Conservation (phyloP, 2,329 filamentous ascomycete genomes). For the Stemphylium beticola region DNA sequence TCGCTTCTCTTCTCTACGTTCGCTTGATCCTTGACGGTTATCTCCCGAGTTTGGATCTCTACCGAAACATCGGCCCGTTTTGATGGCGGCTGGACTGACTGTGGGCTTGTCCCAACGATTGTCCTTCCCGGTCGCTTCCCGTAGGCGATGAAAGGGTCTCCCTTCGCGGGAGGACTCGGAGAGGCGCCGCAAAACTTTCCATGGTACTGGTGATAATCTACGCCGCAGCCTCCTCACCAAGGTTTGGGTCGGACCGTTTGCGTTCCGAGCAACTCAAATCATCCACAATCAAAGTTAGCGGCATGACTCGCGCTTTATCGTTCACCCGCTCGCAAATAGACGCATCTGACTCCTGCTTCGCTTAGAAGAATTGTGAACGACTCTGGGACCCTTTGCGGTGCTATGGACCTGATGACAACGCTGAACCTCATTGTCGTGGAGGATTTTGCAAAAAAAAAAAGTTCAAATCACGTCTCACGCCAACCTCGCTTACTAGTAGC, state of each 20-base stretch:
- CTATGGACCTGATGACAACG: neutral
- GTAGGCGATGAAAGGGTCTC: slow-evolving; percentile 7
- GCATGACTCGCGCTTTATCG: slow-evolving; percentile 3
- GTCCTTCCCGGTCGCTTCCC: slow-evolving; percentile 6
- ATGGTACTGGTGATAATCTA: slow-evolving; percentile 4
- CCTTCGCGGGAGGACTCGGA: slow-evolving; percentile 16
- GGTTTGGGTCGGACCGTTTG: slow-evolving; percentile 7
- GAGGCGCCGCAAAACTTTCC: slow-evolving; percentile 9
- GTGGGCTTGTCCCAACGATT: slow-evolving; percentile 8
- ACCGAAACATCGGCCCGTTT: slow-evolving; percentile 24
- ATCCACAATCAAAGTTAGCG: slow-evolving; percentile 1
- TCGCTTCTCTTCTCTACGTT: slow-evolving; percentile 13
- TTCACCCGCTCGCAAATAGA: neutral
- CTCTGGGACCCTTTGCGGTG: neutral
- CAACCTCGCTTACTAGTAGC: slow-evolving; percentile 23
- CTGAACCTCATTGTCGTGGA: slow-evolving; percentile 5
- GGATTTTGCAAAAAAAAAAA: neutral
- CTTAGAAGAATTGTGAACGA: neutral
- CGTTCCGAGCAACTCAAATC: slow-evolving; percentile 3
- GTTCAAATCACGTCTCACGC: neutral
- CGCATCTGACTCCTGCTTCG: slow-evolving; percentile 1
- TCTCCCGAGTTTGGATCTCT: slow-evolving; percentile 25
- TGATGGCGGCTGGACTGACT: slow-evolving; percentile 1
- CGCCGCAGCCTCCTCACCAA: slow-evolving; percentile 1
- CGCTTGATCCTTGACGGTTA: slow-evolving; percentile 22